Evolutionary conservation across 306 rosid genomes (phyloP).

Genomic region (Calophaca sinica): DNA sequence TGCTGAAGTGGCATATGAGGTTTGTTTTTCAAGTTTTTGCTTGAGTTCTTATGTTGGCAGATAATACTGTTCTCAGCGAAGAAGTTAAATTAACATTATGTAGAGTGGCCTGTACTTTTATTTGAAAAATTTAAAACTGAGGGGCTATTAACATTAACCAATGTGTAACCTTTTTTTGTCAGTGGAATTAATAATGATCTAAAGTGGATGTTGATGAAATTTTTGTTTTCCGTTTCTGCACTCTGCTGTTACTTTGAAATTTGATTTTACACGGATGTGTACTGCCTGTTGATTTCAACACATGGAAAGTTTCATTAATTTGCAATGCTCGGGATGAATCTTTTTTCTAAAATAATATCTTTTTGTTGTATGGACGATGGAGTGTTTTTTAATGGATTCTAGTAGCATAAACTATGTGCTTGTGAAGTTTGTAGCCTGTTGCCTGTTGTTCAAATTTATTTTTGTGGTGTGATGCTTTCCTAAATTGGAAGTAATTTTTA

Average conservation of each 20-base stretch:
- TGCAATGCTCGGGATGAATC: not conserved
- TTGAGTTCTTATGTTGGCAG: constrained; percentile 19
- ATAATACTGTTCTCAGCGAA: not conserved
- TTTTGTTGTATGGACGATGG: constrained; percentile 23
- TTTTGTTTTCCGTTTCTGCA: not conserved
- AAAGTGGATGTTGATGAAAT: not conserved
- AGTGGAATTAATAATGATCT: not conserved
- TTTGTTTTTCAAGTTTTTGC: constrained; percentile 38
- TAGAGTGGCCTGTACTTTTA: constrained; percentile 8
- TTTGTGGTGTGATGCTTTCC: constrained; percentile 35
- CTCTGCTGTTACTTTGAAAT: constrained; percentile 13
- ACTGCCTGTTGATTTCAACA: constrained; percentile 19
- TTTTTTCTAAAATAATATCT: not conserved
- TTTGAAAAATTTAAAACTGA: not conserved
- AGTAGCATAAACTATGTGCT: constrained; percentile 9
- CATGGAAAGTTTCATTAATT: constrained; percentile 1
- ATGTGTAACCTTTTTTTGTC: not conserved
- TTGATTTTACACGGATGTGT: not conserved
- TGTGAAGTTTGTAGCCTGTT: constrained; percentile 4
- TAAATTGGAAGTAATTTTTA: constrained; percentile 40
- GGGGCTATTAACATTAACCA: not conserved
- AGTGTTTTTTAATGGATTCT: not conserved
- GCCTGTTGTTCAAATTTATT: constrained; percentile 24
- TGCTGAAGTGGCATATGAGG: constrained; percentile 76
- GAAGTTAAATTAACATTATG: not conserved